Base-by-base conservation (phyloP, 1,139 yeast species). In the Geotrichum candidum region DNA sequence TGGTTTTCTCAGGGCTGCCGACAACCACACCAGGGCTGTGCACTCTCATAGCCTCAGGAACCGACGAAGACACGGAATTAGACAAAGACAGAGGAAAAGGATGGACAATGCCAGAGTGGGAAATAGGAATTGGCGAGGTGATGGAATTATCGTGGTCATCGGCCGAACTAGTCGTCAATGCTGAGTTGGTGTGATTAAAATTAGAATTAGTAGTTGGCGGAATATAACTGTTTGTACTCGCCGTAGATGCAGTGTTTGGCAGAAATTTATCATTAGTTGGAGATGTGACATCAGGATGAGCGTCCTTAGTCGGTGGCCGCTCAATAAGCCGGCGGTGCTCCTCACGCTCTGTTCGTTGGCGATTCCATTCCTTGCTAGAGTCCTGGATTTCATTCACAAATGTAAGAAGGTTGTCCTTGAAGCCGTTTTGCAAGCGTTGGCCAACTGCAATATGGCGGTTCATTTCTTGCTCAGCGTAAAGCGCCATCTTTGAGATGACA, bases 321-420 rank as follows among this genome's bases (percentile, higher is more conserved):
- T 75, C 78, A 46, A 78, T 67, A 22, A 74, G 73, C 10, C 79
- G 67, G 2, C 81, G 68, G 27, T 68, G 67, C 27, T 73, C 76
- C 60, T 77, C 78, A 7, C 79, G 70, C 53, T 77, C 80, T 1
- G 77, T 69, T n/a, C 81, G 73, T 55, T 75, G 74, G 22, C 74
- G 64, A 11, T 72, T 69, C 79, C 80, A 77, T 56, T 76, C 79
- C 60, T 73, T 74, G 54, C 69, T 70, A 0, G 77, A 77, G 25
- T 70, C 70, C 54, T 70, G 73, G 38, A 76, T 67, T 53, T 76
- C 78, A 51, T 65, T 67, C 3, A 76, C 72, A 45, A 72, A 65
- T 13, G 62, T 62, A 53, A 74, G 76, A 15, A 77, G 65, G 18
- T 65, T 66, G 1, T 75, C 76, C 61, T 72, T 75, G 41, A 73